Evolutionary conservation across 2,329 filamentous ascomycete genomes (phyloP).

Genomic region (Fusarium pseudonygamai): DNA sequence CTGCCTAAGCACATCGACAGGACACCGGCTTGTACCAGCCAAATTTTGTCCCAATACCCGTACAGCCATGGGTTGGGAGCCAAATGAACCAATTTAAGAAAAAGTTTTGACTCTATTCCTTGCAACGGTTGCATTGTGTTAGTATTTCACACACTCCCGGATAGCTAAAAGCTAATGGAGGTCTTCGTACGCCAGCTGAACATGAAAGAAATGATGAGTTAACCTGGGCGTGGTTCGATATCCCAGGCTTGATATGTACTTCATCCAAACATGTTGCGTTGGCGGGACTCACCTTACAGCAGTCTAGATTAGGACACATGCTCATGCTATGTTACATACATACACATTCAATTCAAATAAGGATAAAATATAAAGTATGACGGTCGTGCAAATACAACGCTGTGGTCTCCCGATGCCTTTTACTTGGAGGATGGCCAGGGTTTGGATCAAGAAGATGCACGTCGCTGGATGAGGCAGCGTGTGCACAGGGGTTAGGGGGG

Average conservation of each 20-base stretch:
- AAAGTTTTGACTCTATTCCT: neutral
- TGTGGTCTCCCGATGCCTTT: conserved; percentile 28
- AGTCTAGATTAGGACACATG: neutral
- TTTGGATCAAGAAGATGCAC: conserved; percentile 36
- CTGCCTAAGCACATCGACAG: neutral
- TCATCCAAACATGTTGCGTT: conserved; percentile 1
- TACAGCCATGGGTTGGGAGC: neutral
- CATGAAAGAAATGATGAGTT: neutral
- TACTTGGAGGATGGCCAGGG: conserved; percentile 29
- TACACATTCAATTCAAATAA: neutral
- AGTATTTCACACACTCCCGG: neutral
- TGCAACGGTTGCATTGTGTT: neutral
- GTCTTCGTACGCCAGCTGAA: neutral
- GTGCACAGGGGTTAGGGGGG: conserved; percentile 35
- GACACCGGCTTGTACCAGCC: neutral
- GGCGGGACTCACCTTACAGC: neutral
- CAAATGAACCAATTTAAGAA: neutral
- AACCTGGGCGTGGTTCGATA: conserved; percentile 17
- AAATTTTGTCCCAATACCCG: neutral
- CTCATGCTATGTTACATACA: neutral
- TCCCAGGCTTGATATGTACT: conserved; percentile 10
- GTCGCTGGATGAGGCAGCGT: conserved; percentile 41
- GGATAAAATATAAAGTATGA: conserved; percentile 1
- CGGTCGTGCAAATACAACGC: conserved; percentile 19
- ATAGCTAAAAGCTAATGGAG: neutral